A percentile compares a stretch with the other conserved stretches of the same genome.
Conservation (phyloP, 495 filamentous ascomycete species). For the Trichoderma gamsii region DNA sequence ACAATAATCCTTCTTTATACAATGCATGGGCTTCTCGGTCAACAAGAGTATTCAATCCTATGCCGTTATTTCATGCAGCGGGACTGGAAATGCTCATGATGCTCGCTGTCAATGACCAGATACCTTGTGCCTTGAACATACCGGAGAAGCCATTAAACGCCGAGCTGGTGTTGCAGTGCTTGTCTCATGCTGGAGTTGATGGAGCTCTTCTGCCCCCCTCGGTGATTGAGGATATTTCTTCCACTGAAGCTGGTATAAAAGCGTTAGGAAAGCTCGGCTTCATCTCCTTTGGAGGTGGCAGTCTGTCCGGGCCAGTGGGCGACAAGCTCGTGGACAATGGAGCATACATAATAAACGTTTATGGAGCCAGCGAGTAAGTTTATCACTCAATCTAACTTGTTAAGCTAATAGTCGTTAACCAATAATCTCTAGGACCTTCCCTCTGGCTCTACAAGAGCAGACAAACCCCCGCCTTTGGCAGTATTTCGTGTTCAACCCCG, state of each 20-base stretch:
- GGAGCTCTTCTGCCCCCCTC: neutral
- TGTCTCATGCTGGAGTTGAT: neutral
- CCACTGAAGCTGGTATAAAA: neutral
- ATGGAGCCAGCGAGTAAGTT: neutral
- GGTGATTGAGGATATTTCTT: neutral
- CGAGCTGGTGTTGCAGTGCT: neutral
- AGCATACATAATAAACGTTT: neutral
- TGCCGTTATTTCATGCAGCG: neutral
- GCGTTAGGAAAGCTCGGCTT: neutral
- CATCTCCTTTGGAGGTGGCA: neutral
- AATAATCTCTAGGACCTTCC: neutral
- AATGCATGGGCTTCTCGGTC: neutral
- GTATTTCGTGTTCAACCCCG: constrained; percentile 45
- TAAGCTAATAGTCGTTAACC: neutral
- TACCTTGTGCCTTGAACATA: neutral
- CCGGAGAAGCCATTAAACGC: neutral
- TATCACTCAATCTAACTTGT: neutral
- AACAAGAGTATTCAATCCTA: neutral
- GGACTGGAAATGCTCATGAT: neutral
- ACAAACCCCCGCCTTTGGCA: constrained; percentile 41
- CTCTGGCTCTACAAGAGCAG: constrained; percentile 22
- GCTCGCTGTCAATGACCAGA: neutral
- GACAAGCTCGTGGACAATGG: neutral
- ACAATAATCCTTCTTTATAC: neutral
- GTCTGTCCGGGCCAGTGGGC: neutral